These are phyloP conservation scores for Fusarium xylarioides DNA, from an alignment of 2,329 filamentous ascomycete genomes.

Conservation along the genomic window DNA sequence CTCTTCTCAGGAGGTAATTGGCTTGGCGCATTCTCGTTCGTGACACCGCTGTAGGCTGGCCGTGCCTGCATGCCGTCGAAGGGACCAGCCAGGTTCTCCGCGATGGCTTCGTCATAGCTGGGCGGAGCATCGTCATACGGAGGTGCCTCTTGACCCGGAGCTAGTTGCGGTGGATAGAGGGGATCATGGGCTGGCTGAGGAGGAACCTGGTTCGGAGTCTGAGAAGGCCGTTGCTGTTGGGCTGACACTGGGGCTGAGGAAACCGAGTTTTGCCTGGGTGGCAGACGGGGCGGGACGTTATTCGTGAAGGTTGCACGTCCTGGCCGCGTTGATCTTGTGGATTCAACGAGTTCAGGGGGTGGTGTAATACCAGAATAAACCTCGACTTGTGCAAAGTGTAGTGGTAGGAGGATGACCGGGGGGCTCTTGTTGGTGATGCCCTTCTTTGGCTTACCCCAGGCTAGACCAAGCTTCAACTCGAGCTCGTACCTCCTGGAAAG, in stretches of 20 bases:
- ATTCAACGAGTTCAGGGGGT: conserved; percentile 77
- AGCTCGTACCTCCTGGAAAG: conserved; percentile 83
- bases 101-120: conserved; percentile 93
- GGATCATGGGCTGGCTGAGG: conserved; percentile 55
- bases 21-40: conserved; percentile 67
- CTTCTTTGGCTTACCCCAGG: conserved; percentile 69
- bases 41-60: conserved; percentile 73
- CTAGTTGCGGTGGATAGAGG: conserved; percentile 67
- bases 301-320: conserved; percentile 49
- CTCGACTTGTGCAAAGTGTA: conserved; percentile 77
- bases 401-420: conserved; percentile 81
- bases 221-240: conserved; percentile 34
- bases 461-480: conserved; percentile 81
- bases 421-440: conserved; percentile 49
- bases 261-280: conserved; percentile 46
- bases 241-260: conserved; percentile 31
- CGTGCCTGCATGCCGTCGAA: conserved; percentile 69
- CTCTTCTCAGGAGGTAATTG: conserved; percentile 56
- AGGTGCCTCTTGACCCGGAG: conserved; percentile 53
- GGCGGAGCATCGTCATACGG: conserved; percentile 82
- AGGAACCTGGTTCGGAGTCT: conserved; percentile 37
- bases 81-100: conserved; percentile 74
- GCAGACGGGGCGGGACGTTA: conserved; percentile 48
- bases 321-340: conserved; percentile 52
- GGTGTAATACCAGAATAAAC: conserved; percentile 91